A percentile compares a stretch with the other conserved stretches of the same genome.
These are phyloP conservation scores for Chaetothyriales sp. DNA, from an alignment of 2,329 filamentous ascomycete genomes.

Conservation along the genomic window DNA sequence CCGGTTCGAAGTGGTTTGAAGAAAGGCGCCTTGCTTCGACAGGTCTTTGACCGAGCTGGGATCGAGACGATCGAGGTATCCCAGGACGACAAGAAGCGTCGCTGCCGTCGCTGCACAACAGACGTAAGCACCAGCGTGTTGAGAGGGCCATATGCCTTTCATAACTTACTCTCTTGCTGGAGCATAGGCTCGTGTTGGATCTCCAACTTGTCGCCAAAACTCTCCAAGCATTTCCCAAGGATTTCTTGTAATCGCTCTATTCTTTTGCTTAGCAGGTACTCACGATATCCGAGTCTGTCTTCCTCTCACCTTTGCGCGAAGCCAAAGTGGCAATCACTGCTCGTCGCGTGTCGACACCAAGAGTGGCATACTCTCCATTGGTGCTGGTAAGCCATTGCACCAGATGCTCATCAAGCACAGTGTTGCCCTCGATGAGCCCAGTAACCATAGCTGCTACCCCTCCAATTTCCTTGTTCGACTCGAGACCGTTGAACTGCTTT, in stretches of 20 bases:
- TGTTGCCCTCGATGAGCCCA: slow-evolving; percentile 35
- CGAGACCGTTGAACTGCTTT: slow-evolving; percentile 1
- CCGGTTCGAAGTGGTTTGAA: slow-evolving; percentile 71
- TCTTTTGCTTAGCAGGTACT: slow-evolving; percentile 13
- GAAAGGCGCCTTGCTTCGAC: slow-evolving; percentile 57
- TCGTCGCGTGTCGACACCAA: slow-evolving; percentile 52
- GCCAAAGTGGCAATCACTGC: slow-evolving; percentile 49
- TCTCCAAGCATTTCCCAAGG: slow-evolving; percentile 53
- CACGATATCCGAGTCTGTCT: neutral
- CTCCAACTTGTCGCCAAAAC: slow-evolving; percentile 76
- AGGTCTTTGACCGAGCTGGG: slow-evolving; percentile 55
- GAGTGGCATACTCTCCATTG: slow-evolving; percentile 51
- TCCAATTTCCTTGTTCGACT: slow-evolving; percentile 31
- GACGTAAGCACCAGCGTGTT: slow-evolving; percentile 16
- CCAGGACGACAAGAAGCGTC: slow-evolving; percentile 60
- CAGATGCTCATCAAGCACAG: slow-evolving; percentile 40
- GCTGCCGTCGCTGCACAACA: slow-evolving; percentile 52
- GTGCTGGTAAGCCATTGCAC: slow-evolving; percentile 52
- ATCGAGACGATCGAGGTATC: slow-evolving; percentile 56
- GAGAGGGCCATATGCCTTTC: neutral
- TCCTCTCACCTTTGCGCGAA: slow-evolving; percentile 34
- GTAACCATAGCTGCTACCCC: slow-evolving; percentile 47
- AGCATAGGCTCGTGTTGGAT: slow-evolving; percentile 73
- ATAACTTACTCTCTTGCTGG: slow-evolving; percentile 64
- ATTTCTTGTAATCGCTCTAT: slow-evolving; percentile 40